Conservation (phyloP, 306 rosid species). For the Begonia fuchsioides region DNA sequence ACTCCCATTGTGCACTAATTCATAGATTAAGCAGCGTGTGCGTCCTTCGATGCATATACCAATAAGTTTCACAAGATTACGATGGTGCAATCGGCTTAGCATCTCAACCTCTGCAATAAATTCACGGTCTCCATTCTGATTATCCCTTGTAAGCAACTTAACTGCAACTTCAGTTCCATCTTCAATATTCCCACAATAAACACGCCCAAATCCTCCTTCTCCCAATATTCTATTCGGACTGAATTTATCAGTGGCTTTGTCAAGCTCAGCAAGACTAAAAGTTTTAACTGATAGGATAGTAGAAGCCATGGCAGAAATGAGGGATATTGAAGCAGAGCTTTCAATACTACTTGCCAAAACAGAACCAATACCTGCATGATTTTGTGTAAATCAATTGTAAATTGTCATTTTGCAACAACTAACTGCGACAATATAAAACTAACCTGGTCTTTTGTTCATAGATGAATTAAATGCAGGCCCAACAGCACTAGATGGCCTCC, state of each 20-base stretch:
- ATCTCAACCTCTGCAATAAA: constrained; percentile 84
- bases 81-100: constrained; percentile 88
- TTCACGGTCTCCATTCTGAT: constrained; percentile 72
- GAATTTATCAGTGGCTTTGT: constrained; percentile 73
- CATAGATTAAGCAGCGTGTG: constrained; percentile 76
- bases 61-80: constrained; percentile 86
- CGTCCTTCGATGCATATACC: constrained; percentile 86
- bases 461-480: constrained; percentile 44
- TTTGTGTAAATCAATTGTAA: constrained; percentile 2
- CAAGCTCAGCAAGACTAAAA: constrained; percentile 64
- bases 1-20: constrained; percentile 83
- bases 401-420: no score
- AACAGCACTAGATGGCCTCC: constrained; percentile 53
- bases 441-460: constrained; percentile 45
- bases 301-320: constrained; percentile 54
- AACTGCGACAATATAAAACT: no score
- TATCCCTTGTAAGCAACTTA: constrained; percentile 59
- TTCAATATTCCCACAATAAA: constrained; percentile 62
- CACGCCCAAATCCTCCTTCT: constrained; percentile 97
- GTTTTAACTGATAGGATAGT: constrained; percentile 64
- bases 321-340: constrained; percentile 68
- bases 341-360: constrained; percentile 55
- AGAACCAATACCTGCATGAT: constrained; percentile 54
- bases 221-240: constrained; percentile 69
- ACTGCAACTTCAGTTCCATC: constrained; percentile 87